These are phyloP conservation scores for Quercus tomentella DNA, from an alignment of 331 rosid genomes.

Conservation along the genomic window DNA sequence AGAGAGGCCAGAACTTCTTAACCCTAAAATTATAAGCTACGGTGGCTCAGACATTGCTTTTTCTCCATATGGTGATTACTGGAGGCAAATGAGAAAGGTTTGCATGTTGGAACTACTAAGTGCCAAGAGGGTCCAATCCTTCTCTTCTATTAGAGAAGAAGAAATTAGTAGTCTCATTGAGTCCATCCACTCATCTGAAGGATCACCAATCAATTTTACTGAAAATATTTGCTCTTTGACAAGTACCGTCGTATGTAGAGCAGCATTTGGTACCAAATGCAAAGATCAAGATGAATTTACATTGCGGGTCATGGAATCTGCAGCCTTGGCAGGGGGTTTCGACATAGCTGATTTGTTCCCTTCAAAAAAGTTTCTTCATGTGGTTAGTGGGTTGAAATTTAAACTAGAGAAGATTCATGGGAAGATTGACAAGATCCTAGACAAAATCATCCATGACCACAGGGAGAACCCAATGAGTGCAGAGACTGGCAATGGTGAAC, in stretches of 20 bases:
- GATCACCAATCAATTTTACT: slow-evolving; percentile 3
- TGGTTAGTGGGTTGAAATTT: neutral
- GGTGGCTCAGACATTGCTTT: no score
- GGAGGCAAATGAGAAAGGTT: no score
- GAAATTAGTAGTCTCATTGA: slow-evolving; percentile 4
- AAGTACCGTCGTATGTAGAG: neutral
- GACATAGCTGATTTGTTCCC: slow-evolving; percentile 30
- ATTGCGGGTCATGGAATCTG: neutral
- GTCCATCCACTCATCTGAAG: neutral
- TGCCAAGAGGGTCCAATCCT: no score
- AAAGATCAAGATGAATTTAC: neutral
- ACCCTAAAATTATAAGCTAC: no score
- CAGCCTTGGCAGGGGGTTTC: neutral
- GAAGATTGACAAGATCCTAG: slow-evolving; percentile 17
- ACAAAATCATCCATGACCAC: slow-evolving; percentile 20
- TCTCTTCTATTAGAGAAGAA: slow-evolving; percentile 24
- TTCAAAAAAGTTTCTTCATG: slow-evolving; percentile 4
- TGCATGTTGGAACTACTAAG: no score
- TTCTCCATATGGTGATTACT: no score
- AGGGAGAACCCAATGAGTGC: neutral
- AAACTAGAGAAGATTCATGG: neutral
- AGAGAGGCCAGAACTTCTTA: no score
- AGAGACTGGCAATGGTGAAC: neutral
- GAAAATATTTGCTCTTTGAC: neutral
- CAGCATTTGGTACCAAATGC: slow-evolving; percentile 10